Evolutionary conservation across 208 protist genomes (phyloP).

Genomic region (Angomonas deanei): DNA sequence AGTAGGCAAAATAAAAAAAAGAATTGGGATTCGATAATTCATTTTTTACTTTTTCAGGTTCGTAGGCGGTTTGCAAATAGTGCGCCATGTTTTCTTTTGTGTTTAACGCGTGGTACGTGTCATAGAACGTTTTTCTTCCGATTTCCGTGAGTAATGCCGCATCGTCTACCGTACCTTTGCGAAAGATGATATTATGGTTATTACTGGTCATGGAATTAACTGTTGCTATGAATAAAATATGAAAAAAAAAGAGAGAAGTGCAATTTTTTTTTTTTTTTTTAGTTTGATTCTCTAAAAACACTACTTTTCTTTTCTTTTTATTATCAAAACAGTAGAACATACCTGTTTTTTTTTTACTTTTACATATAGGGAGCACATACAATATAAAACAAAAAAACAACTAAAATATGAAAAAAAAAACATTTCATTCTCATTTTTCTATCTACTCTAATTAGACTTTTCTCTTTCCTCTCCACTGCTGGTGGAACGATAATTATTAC

Average conservation of each 20-base stretch:
- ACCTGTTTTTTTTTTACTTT: too few relatives aligned
- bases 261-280: neutral
- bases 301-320: too few relatives aligned
- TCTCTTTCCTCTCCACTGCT: neutral
- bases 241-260: conserved; percentile 6
- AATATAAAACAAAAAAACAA: conserved; percentile 1
- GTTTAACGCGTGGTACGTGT: neutral
- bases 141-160: neutral
- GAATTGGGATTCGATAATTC: neutral
- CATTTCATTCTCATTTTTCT: neutral
- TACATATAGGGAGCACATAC: too few relatives aligned
- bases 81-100: neutral
- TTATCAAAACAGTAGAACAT: too few relatives aligned
- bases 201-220: too few relatives aligned
- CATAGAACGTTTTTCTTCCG: neutral
- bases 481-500: conserved; percentile 1
- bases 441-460: neutral
- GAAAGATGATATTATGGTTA: neutral
- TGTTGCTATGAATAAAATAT: conserved; percentile 1
- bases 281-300: neutral
- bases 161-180: neutral
- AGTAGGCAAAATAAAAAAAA: neutral
- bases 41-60: neutral
- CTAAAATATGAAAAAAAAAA: neutral
- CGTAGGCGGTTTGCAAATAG: neutral